Conservation (phyloP, 1,284 basidiomycete species). For the Apiotrichum gamsii region DNA sequence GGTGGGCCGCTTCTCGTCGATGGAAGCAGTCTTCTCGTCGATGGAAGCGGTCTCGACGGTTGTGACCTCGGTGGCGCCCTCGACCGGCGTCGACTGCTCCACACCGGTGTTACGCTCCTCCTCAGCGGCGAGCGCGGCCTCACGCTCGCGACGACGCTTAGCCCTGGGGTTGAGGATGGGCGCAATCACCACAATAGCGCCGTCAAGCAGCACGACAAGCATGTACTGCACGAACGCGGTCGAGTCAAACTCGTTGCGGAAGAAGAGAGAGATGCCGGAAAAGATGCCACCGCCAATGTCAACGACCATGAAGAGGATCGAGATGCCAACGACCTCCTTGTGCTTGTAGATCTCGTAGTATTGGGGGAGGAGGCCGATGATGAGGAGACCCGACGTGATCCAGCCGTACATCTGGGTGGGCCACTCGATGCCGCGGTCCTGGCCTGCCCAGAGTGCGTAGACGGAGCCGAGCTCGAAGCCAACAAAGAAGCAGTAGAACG, state of each 20-base stretch:
- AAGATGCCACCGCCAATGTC: constrained; percentile 70
- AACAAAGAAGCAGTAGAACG: constrained; percentile 51
- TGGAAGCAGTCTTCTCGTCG: too few relatives aligned
- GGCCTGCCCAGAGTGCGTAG: constrained; percentile 54
- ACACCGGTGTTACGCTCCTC: not conserved
- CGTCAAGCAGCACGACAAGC: constrained; percentile 55
- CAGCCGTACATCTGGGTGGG: constrained; percentile 62
- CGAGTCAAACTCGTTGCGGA: constrained; percentile 61
- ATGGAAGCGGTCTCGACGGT: too few relatives aligned
- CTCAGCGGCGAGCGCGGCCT: constrained; percentile 2
- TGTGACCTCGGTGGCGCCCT: not conserved
- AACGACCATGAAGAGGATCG: constrained; percentile 61
- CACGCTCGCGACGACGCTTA: constrained; percentile 25
- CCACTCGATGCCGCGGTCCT: constrained; percentile 50
- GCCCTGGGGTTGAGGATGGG: constrained; percentile 58
- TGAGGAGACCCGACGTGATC: constrained; percentile 57
- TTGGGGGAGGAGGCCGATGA: constrained; percentile 58
- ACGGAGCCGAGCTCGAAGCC: constrained; percentile 60
- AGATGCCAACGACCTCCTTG: constrained; percentile 67
- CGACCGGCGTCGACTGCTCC: not conserved
- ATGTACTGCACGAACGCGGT: constrained; percentile 56
- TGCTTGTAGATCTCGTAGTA: constrained; percentile 63
- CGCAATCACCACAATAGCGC: constrained; percentile 55
- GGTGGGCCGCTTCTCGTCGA: not conserved
- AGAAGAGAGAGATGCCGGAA: constrained; percentile 60